Evolutionary conservation across 164 flowering plant genomes (phyloP).

Genomic region (Euptelea pleiosperma): DNA sequence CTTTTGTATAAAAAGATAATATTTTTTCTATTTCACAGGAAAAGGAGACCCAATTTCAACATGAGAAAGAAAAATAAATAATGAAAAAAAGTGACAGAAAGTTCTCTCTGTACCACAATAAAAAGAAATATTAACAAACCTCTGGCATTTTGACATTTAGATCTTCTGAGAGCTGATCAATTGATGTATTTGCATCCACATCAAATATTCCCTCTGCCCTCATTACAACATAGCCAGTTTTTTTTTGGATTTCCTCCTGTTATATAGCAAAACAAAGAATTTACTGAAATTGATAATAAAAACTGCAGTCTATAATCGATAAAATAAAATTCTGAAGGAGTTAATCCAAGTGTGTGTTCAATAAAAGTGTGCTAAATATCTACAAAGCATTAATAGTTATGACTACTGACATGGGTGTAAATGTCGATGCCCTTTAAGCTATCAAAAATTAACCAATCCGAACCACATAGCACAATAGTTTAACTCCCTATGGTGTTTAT

Average conservation of each 20-base stretch:
- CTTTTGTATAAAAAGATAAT: no score
- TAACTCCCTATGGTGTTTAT: neutral
- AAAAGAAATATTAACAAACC: constrained; percentile 39
- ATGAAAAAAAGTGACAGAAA: no score
- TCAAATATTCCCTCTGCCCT: constrained; percentile 93
- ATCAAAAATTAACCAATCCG: constrained; percentile 5
- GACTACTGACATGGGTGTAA: neutral
- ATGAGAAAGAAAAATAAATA: no score
- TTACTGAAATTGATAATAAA: neutral
- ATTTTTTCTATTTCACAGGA: no score
- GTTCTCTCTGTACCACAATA: no score
- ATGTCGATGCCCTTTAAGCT: neutral
- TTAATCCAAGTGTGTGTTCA: neutral
- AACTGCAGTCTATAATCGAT: neutral
- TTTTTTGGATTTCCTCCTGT: constrained; percentile 96
- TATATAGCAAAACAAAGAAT: constrained; percentile 7
- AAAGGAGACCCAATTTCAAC: no score
- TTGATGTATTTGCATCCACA: constrained; percentile 98
- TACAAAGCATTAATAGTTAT: neutral
- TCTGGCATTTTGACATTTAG: constrained; percentile 85
- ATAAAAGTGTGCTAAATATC: neutral
- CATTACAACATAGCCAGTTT: constrained; percentile 95
- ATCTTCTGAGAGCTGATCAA: constrained; percentile 96
- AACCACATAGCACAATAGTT: neutral
- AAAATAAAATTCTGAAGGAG: constrained; percentile 3